Base-by-base conservation (phyloP, 495 filamentous ascomycete genomes). In the Aspergillus baeticus region DNA sequence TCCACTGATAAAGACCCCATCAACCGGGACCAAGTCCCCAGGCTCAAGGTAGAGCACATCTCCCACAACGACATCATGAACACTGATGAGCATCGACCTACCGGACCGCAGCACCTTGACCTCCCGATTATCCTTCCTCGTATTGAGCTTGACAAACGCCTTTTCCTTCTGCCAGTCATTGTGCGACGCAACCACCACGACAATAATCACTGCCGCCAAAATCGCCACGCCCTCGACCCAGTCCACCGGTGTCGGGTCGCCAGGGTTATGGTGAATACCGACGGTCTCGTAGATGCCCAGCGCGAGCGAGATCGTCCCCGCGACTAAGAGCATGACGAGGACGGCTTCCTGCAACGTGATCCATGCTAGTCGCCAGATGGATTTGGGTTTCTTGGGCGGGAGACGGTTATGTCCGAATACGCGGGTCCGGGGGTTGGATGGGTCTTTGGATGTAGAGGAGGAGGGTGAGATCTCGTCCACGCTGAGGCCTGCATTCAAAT, bases 1-100 rank as follows among this genome's bases (percentile, higher is more conserved):
- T 3, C 89, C 86, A 15, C 84, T 77, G 38, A 91, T 89, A 54
- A 87, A 82, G 33, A 92, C 78, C 10, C 88, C 89, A 61, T 92
- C 89, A 0, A 89, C 88, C 0, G 89, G 89, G 38, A 96, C 81
- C 63, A 96, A 78, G 65, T 97, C 91, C 53, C 92, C 92, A n/a
- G 91, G 86, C 65, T 95, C 90, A 23, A 96, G 69, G 57, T 87
- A 82, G 55, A 96, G 77, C 18, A 97, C 81, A 66, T 96, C 92
- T 35, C 92, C 92, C 18, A 88, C 92, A 6, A 92, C 75, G 31
- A 97, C 69, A 59, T 95, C 89, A 63, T 88, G 82, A 21, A 96
- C 82, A 0, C 87, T 90, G 29, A 97, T 85, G 69, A 90, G 86
- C 42, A 77, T 76, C 0, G 84, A 86, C 62, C 81, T 87, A 35